Evolutionary conservation across 371 early-diverging fungal species (phyloP).

Genomic region (Zychaea mexicana): DNA sequence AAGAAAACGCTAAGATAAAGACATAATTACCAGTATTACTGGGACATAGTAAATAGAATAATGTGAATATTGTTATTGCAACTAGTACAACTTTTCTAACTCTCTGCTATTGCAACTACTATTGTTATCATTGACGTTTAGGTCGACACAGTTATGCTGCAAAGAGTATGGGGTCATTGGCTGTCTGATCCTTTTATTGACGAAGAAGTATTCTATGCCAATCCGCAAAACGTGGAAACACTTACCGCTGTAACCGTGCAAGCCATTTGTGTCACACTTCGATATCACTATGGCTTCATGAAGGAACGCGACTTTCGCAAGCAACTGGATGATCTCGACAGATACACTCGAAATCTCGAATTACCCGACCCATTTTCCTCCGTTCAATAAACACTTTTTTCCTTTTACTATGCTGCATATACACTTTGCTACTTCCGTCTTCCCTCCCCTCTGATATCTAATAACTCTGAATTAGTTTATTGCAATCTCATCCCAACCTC

Average conservation of each 20-base stretch:
- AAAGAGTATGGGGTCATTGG: conserved; percentile 38
- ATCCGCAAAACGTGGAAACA: conserved; percentile 18
- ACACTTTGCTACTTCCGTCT: too few species aligned
- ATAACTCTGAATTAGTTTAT: too few species aligned
- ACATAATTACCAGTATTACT: too few species aligned
- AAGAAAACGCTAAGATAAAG: too few species aligned
- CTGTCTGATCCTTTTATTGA: conserved; percentile 34
- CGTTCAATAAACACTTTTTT: not conserved
- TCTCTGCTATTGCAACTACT: not conserved
- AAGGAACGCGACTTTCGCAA: conserved; percentile 24
- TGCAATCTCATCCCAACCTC: too few species aligned
- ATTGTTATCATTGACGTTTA: not conserved
- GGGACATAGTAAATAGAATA: too few species aligned
- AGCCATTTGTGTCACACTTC: conserved; percentile 19
- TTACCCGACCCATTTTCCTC: conserved; percentile 20
- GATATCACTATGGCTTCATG: conserved; percentile 12
- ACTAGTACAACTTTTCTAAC: not conserved
- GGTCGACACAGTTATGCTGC: conserved; percentile 19
- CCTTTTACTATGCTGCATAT: not conserved
- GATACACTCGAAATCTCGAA: conserved; percentile 15
- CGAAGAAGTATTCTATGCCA: conserved; percentile 27
- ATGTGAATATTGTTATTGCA: not conserved
- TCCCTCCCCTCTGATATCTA: too few species aligned
- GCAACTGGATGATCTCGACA: conserved; percentile 23
- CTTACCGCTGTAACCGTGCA: conserved; percentile 27